Evolutionary conservation across 768 basidiomycete genomes (phyloP).

Genomic region (Xerocomellus intermedius): DNA sequence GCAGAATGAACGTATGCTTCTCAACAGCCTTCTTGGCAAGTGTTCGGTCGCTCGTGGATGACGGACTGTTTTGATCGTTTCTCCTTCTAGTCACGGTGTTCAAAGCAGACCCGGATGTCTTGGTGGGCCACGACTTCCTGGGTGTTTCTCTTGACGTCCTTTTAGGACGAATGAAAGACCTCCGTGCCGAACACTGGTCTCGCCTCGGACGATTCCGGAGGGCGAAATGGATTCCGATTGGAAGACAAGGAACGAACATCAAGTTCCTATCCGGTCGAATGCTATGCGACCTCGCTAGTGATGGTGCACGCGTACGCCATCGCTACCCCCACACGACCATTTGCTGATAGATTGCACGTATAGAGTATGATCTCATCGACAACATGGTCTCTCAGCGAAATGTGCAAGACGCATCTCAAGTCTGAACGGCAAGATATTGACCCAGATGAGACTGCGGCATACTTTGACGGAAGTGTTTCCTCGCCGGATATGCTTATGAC

Average conservation of each 20-base stretch:
- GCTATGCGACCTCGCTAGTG: conserved; percentile 90
- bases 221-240: conserved; percentile 76
- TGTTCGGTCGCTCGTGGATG: conserved; percentile 11
- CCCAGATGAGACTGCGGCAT: conserved; percentile 88
- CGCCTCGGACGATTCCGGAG: conserved; percentile 88
- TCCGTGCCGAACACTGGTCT: conserved; percentile 93
- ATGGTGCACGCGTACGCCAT: conserved; percentile 79
- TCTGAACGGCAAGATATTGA: conserved; percentile 91
- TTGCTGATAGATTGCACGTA: background rate
- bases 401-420: conserved; percentile 89
- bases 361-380: conserved; percentile 97
- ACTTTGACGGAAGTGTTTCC: conserved; percentile 80
- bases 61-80: background rate
- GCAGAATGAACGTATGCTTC: conserved; percentile 80
- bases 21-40: conserved; percentile 76
- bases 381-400: conserved; percentile 97
- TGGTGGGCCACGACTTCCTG: conserved; percentile 93
- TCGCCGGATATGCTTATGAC: conserved; percentile 76
- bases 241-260: conserved; percentile 80
- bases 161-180: conserved; percentile 85
- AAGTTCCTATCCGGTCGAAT: conserved; percentile 82
- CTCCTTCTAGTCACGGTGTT: conserved; percentile 59
- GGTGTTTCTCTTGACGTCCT: conserved; percentile 89
- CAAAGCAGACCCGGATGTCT: conserved; percentile 89
- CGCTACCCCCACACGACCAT: background rate